A percentile compares a stretch with the other conserved stretches of the same genome.
Conservation (phyloP, 2,329 filamentous ascomycete species). For the Coniochaeta hoffmannii region DNA sequence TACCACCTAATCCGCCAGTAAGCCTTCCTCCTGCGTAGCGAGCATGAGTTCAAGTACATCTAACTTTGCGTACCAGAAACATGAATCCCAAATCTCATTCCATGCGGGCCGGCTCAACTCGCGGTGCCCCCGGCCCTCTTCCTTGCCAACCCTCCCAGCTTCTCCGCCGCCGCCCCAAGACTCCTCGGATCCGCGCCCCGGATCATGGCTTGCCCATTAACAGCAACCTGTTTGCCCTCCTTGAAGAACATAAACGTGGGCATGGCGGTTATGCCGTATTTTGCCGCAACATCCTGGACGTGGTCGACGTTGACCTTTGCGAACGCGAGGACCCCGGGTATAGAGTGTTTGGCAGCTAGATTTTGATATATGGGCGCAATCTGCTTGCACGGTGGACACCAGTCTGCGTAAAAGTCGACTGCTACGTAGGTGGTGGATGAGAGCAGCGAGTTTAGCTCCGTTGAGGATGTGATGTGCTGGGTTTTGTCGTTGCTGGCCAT, state of each 20-base stretch:
- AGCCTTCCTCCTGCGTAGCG: too few relatives aligned
- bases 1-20: too few relatives aligned
- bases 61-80: too few relatives aligned
- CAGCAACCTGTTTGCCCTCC: constrained; percentile 37
- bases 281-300: constrained; percentile 38
- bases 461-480: constrained; percentile 31
- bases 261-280: constrained; percentile 46
- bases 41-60: too few relatives aligned
- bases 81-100: too few relatives aligned
- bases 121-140: constrained; percentile 20
- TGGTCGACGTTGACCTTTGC: constrained; percentile 54
- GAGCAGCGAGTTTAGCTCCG: constrained; percentile 43
- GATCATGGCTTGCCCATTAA: constrained; percentile 28
- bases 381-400: constrained; percentile 54
- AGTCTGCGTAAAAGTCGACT: constrained; percentile 51
- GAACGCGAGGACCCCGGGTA: constrained; percentile 40
- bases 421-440: constrained; percentile 41
- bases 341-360: constrained; percentile 32
- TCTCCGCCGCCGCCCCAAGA: constrained; percentile 25
- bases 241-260: constrained; percentile 56
- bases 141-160: constrained; percentile 27
- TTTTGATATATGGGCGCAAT: constrained; percentile 48
- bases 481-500: neutral
- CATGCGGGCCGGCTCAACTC: too few relatives aligned
- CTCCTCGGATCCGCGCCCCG: constrained; percentile 25